Percentiles rank a stretch among this genome's conserved stretches.
phyloP scores from a whole-genome alignment of 768 basidiomycete genomes.

The Pleurotus cornucopiae region DNA sequence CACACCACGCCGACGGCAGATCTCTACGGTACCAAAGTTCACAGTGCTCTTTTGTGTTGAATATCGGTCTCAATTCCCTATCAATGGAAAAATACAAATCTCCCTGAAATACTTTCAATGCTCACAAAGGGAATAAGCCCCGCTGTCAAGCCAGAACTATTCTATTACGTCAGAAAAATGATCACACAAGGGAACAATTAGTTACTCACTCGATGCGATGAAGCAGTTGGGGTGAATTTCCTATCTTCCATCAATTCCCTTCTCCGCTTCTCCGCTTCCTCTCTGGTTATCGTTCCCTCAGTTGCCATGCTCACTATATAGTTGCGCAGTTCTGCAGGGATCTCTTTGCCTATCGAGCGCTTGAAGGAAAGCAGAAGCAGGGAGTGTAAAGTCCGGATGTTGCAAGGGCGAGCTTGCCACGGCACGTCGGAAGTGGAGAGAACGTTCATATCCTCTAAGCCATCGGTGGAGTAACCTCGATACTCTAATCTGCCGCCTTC shows the following conservation, averaged over 20 bases:
- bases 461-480: neutral
- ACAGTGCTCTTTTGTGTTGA: too few species aligned
- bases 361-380: neutral
- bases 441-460: neutral
- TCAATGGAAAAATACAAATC: too few species aligned
- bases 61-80: too few species aligned
- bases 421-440: constrained; percentile 1
- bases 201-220: neutral
- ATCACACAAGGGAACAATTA: neutral
- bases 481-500: neutral
- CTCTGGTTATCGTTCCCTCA: neutral
- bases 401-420: neutral
- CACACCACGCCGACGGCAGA: too few species aligned
- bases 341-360: neutral
- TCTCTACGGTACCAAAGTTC: too few species aligned
- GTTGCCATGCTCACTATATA: neutral
- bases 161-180: neutral
- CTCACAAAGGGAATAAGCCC: neutral
- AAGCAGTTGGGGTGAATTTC: neutral
- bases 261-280: neutral
- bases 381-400: neutral
- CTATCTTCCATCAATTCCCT: constrained; percentile 3
- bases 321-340: neutral
- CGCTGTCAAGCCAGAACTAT: neutral
- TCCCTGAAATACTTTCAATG: neutral